phyloP scores from a whole-genome alignment of 1,284 basidiomycete genomes.

The Ganoderma lucidum region DNA sequence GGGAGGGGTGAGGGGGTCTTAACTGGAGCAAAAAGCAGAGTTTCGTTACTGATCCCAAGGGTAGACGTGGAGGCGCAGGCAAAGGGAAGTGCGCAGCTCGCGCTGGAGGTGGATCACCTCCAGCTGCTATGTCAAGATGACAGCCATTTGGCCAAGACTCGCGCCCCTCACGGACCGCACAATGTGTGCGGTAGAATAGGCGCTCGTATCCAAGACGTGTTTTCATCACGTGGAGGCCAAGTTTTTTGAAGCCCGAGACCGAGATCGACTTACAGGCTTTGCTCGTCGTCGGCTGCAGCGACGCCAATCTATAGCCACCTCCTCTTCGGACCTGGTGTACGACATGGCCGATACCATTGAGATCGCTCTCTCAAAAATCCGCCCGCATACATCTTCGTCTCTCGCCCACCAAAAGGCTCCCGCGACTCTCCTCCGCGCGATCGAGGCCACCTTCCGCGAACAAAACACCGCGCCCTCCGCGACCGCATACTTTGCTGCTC shows the following conservation, averaged over 20 bases:
- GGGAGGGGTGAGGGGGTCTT: neutral
- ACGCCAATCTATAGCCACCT: slow-evolving; percentile 4
- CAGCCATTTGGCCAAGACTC: slow-evolving; percentile 1
- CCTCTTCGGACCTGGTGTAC: neutral
- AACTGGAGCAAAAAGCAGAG: neutral
- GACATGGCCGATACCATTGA: slow-evolving; percentile 50
- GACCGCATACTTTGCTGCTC: slow-evolving; percentile 90
- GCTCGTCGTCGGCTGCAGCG: slow-evolving; percentile 13
- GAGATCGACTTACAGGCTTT: slow-evolving; percentile 6
- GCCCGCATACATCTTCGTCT: slow-evolving; percentile 85
- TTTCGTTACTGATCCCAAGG: neutral
- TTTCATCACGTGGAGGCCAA: slow-evolving; percentile 10
- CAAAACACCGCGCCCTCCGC: slow-evolving; percentile 75
- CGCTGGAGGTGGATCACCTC: slow-evolving; percentile 3
- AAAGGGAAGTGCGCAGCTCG: neutral
- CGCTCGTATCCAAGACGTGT: neutral
- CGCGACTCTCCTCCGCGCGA: slow-evolving; percentile 87
- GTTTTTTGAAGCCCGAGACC: neutral
- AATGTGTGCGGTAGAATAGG: neutral
- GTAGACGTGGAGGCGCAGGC: neutral
- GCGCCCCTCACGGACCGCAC: neutral
- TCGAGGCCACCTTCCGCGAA: slow-evolving; percentile 90
- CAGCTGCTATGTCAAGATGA: neutral
- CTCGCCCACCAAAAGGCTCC: slow-evolving; percentile 91
- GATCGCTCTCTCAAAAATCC: slow-evolving; percentile 82